These are phyloP conservation scores for Suillus sp. DNA, from an alignment of 768 basidiomycete species.

Conservation along the genomic window DNA sequence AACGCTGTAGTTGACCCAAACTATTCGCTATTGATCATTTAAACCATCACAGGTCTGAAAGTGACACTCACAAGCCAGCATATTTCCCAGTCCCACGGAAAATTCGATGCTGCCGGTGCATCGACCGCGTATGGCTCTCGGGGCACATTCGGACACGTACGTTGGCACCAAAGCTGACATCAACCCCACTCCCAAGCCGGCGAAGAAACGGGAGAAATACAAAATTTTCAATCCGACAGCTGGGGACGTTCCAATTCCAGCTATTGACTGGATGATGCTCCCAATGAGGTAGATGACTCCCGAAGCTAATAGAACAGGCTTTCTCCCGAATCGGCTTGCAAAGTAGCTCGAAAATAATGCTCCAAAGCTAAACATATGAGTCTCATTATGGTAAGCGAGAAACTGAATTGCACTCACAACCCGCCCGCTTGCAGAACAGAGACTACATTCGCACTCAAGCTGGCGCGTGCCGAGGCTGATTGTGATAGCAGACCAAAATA, in stretches of 20 bases:
- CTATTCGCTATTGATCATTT: constrained; percentile 20
- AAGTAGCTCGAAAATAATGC: constrained; percentile 32
- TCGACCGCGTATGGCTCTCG: constrained; percentile 39
- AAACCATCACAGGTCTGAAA: not conserved
- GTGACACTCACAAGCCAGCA: constrained; percentile 36
- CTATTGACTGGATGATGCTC: constrained; percentile 35
- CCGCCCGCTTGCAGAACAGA: constrained; percentile 40
- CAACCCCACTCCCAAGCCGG: constrained; percentile 49
- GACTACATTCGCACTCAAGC: constrained; percentile 40
- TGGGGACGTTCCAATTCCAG: constrained; percentile 34
- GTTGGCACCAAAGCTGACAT: constrained; percentile 39
- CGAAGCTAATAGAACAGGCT: constrained; percentile 34
- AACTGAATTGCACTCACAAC: constrained; percentile 26
- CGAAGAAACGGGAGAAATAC: constrained; percentile 44
- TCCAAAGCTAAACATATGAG: constrained; percentile 28
- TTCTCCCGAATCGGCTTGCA: constrained; percentile 37
- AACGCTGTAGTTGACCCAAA: constrained; percentile 40
- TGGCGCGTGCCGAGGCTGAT: constrained; percentile 26
- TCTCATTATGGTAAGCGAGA: not conserved
- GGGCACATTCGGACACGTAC: constrained; percentile 41
- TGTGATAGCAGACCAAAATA: constrained; percentile 38
- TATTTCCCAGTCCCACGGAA: constrained; percentile 36
- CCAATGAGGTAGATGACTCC: constrained; percentile 38
- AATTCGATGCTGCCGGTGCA: constrained; percentile 38
- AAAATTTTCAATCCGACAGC: constrained; percentile 31